A percentile compares a stretch with the other conserved stretches of the same genome.
These are phyloP conservation scores for Wickerhamomyces hampshirensis DNA, from an alignment of 805 yeast species.

Conservation along the genomic window DNA sequence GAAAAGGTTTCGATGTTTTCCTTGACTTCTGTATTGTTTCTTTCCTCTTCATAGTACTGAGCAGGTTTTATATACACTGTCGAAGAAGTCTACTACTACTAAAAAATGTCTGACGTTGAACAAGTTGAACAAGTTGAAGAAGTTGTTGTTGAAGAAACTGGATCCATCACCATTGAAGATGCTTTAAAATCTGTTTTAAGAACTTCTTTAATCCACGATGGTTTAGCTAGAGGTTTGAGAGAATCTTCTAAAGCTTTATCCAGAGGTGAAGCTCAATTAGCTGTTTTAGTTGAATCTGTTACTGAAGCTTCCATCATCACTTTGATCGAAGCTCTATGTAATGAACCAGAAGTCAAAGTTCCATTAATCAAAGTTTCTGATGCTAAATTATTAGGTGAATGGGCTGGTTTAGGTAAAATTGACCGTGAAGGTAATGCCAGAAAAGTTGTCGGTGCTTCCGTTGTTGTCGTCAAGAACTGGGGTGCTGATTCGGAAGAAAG, in stretches of 20 bases:
- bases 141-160: constrained; percentile 82
- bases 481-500: constrained; percentile 99
- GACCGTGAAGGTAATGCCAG: constrained; percentile 99
- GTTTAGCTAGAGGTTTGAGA: constrained; percentile 99
- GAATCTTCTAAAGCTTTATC: constrained; percentile 99
- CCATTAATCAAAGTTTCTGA: constrained; percentile 99
- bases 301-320: constrained; percentile 95
- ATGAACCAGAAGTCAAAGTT: constrained; percentile 93
- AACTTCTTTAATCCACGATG: constrained; percentile 97
- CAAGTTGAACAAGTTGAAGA: constrained; percentile 77
- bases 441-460: constrained; percentile 99
- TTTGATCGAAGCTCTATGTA: constrained; percentile 98
- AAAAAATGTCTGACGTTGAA: constrained; percentile 89
- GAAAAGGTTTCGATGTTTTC: constrained; percentile 2
- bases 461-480: constrained; percentile 99
- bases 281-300: constrained; percentile 96
- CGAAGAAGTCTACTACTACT: constrained; percentile 61
- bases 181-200: constrained; percentile 97
- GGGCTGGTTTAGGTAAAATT: constrained; percentile 99
- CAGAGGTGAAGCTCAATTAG: constrained; percentile 95
- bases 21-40: constrained; percentile 2
- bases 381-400: constrained; percentile 99
- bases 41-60: constrained; percentile 39
- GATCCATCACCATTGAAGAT: constrained; percentile 94
- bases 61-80: constrained; percentile 45